Conservation (phyloP, 768 basidiomycete species). For the Mycena capillaripes region DNA sequence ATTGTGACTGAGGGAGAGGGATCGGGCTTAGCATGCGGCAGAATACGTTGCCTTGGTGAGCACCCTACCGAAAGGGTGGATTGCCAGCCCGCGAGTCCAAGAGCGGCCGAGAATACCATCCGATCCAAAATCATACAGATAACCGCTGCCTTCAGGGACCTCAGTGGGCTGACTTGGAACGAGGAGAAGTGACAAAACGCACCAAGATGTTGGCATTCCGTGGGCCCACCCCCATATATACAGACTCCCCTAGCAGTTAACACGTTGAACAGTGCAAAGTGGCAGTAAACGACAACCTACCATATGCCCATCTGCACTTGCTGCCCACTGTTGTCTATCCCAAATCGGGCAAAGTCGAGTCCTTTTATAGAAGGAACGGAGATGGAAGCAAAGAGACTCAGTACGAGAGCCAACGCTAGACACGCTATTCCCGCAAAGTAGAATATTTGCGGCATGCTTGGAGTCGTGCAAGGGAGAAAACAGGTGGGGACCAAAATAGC, state of each 20-base stretch:
- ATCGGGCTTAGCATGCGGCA: background rate
- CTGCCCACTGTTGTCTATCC: background rate
- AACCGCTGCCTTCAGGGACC: background rate
- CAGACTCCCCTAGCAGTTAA: too few species aligned
- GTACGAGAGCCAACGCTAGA: conserved; percentile 24
- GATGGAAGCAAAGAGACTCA: conserved; percentile 27
- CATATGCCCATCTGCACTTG: conserved; percentile 21
- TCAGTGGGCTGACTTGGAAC: background rate
- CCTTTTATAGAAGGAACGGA: conserved; percentile 17
- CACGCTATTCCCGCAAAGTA: conserved; percentile 23
- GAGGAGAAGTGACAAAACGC: too few species aligned
- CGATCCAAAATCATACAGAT: background rate
- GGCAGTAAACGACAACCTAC: background rate
- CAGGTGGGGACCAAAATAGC: too few species aligned
- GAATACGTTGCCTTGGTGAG: background rate
- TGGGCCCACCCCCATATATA: too few species aligned
- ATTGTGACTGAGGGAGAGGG: background rate
- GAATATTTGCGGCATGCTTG: conserved; percentile 10
- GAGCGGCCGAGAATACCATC: background rate
- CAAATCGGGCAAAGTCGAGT: conserved; percentile 24
- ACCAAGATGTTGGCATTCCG: too few species aligned
- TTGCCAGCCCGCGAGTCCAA: conserved; percentile 33
- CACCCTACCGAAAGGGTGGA: conserved; percentile 36
- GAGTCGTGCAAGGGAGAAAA: too few species aligned
- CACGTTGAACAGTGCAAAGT: too few species aligned